Evolutionary conservation across 306 rosid species (phyloP).

Genomic region (Senna tora): DNA sequence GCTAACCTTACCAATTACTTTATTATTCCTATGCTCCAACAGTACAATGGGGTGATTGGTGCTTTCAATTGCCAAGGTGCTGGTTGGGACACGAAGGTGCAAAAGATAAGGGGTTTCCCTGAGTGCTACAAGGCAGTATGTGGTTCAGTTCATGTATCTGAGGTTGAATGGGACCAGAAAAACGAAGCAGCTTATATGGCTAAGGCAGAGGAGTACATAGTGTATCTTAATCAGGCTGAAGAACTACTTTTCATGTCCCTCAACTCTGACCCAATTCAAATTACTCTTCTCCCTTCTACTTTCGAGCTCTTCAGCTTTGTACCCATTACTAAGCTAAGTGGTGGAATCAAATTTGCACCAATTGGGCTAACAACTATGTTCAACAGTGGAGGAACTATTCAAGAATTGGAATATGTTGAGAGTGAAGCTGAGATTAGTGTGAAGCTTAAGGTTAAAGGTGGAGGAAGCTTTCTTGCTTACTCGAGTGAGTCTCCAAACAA

Average conservation of each 20-base stretch:
- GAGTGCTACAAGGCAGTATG: slow-evolving; percentile 65
- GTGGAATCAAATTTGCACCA: slow-evolving; percentile 65
- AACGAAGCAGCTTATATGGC: slow-evolving; percentile 60
- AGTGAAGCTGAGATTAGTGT: slow-evolving; percentile 35
- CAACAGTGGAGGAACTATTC: slow-evolving; percentile 68
- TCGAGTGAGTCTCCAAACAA: slow-evolving; percentile 64
- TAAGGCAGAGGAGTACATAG: slow-evolving; percentile 61
- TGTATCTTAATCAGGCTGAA: slow-evolving; percentile 55
- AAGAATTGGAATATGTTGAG: slow-evolving; percentile 54
- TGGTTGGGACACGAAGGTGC: slow-evolving; percentile 79
- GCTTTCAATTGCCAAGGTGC: slow-evolving; percentile 94
- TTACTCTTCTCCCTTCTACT: slow-evolving; percentile 57
- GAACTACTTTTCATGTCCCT: slow-evolving; percentile 50
- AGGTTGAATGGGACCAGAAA: slow-evolving; percentile 85
- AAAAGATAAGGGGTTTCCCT: slow-evolving; percentile 60
- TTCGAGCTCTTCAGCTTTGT: slow-evolving; percentile 74
- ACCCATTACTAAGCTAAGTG: slow-evolving; percentile 50
- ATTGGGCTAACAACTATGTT: slow-evolving; percentile 75
- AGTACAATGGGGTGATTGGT: slow-evolving; percentile 90
- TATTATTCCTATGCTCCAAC: slow-evolving; percentile 37
- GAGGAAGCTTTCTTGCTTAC: slow-evolving; percentile 73
- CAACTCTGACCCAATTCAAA: slow-evolving; percentile 53
- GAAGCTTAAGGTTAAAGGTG: slow-evolving; percentile 69
- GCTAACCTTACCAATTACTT: neutral
- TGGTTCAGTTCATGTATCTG: slow-evolving; percentile 62